Percentiles rank a stretch among this genome's conserved stretches.
Conservation (phyloP, 1,284 basidiomycete species). For the Ganoderma resinaceum region DNA sequence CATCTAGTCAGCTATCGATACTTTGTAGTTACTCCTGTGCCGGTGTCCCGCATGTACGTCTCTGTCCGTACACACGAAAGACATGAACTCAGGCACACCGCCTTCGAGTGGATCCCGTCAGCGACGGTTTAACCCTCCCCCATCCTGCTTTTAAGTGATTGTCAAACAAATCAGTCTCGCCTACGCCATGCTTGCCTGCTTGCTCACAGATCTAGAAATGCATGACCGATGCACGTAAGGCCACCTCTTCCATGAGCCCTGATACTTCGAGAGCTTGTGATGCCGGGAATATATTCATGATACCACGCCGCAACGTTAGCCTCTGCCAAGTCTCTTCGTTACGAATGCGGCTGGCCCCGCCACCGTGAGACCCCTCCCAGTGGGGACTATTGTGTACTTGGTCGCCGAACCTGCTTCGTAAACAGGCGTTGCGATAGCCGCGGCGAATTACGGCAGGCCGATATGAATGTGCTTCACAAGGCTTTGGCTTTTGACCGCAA, state of each 20-base stretch:
- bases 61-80: constrained; percentile 4
- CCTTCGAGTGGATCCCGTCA: background rate
- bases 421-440: background rate
- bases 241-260: no score
- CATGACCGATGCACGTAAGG: no score
- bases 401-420: background rate
- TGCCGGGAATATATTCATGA: background rate
- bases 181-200: no score
- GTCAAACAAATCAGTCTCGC: no score
- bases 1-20: background rate
- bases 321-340: background rate
- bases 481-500: background rate
- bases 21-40: background rate
- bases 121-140: background rate
- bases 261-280: background rate
- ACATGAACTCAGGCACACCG: background rate
- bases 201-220: no score
- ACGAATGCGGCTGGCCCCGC: background rate
- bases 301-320: background rate
- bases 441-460: background rate
- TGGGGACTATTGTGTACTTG: background rate
- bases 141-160: background rate
- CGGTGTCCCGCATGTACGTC: background rate
- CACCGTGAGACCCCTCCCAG: no score
- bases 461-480: background rate